Percentiles rank a stretch among this genome's conserved stretches.
phyloP scores from a whole-genome alignment of 1,284 basidiomycete genomes.

The Apiotrichum veenhuisii region DNA sequence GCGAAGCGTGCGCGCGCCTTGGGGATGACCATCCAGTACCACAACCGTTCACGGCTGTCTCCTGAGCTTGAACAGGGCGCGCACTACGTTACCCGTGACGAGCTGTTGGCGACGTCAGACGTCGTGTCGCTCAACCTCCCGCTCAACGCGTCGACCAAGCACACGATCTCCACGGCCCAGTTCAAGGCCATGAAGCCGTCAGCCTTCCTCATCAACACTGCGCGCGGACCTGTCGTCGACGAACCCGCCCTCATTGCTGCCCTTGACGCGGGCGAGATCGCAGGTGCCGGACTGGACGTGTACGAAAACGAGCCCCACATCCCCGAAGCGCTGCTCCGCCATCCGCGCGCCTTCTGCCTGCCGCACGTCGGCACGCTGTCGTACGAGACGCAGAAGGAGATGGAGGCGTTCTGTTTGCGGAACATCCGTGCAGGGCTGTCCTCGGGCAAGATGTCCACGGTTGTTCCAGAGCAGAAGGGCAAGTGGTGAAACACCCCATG shows the following conservation, averaged over 20 bases:
- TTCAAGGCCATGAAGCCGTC: slow-evolving; percentile 27
- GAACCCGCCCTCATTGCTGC: slow-evolving; percentile 28
- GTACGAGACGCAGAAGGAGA: slow-evolving; percentile 68
- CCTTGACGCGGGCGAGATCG: slow-evolving; percentile 20
- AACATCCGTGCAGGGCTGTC: slow-evolving; percentile 22
- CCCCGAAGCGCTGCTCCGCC: slow-evolving; percentile 45
- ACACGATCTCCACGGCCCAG: slow-evolving; percentile 17
- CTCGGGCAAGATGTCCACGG: slow-evolving; percentile 19
- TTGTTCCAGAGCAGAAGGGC: slow-evolving; percentile 25
- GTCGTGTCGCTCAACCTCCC: slow-evolving; percentile 30
- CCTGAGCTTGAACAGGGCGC: slow-evolving; percentile 23
- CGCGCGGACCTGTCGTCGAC: slow-evolving; percentile 29
- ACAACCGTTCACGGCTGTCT: slow-evolving; percentile 59
- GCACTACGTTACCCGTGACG: slow-evolving; percentile 32
- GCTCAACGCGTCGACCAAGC: slow-evolving; percentile 21
- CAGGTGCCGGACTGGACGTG: slow-evolving; percentile 31
- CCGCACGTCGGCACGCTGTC: slow-evolving; percentile 84
- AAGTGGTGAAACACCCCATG: background rate
- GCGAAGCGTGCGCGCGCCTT: slow-evolving; percentile 20
- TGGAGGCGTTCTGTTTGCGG: slow-evolving; percentile 51
- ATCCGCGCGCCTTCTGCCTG: slow-evolving; percentile 71
- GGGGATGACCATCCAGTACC: slow-evolving; percentile 52
- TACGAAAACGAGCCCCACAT: slow-evolving; percentile 36
- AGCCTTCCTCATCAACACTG: slow-evolving; percentile 30
- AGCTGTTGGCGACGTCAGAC: slow-evolving; percentile 33